These are phyloP conservation scores for Magnolia changhungtana DNA, from an alignment of 164 flowering plant species.

Conservation along the genomic window DNA sequence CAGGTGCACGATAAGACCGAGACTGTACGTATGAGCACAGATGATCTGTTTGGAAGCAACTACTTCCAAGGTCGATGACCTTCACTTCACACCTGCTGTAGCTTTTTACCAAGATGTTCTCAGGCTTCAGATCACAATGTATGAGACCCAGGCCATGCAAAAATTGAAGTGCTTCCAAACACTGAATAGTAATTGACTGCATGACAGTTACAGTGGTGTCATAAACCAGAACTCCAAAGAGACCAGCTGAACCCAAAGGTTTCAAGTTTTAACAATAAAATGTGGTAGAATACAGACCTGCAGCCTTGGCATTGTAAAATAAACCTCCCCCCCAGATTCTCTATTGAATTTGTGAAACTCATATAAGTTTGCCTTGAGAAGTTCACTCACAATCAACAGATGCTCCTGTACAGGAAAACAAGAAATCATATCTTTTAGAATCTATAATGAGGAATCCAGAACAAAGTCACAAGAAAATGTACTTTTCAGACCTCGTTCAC, in stretches of 20 bases:
- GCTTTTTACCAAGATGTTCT: constrained; percentile 96
- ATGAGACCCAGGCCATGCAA: constrained; percentile 96
- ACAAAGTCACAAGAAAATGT: background rate
- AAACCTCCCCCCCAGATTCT: constrained; percentile 99
- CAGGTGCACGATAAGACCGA: constrained; percentile 98
- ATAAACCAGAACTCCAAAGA: constrained; percentile 8
- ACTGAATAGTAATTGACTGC: constrained; percentile 97
- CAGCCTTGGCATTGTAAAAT: constrained; percentile 98
- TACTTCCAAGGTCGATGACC: constrained; percentile 98
- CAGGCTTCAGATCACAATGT: constrained; percentile 99
- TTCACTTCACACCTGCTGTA: constrained; percentile 99
- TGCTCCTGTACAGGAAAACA: constrained; percentile 65
- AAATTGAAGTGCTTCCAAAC: constrained; percentile 93
- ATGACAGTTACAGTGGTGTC: constrained; percentile 14
- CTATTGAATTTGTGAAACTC: constrained; percentile 97
- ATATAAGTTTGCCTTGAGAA: constrained; percentile 93
- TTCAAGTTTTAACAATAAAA: constrained; percentile 2
- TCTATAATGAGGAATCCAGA: background rate
- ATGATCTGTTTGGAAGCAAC: constrained; percentile 98
- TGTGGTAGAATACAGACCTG: constrained; percentile 54
- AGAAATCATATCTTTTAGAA: background rate
- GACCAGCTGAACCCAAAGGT: background rate
- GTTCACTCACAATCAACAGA: constrained; percentile 93
- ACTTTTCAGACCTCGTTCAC: background rate
- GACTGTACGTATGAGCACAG: constrained; percentile 98